phyloP scores from a whole-genome alignment of 257 asterid genomes.

The Schizonepeta tenuifolia region DNA sequence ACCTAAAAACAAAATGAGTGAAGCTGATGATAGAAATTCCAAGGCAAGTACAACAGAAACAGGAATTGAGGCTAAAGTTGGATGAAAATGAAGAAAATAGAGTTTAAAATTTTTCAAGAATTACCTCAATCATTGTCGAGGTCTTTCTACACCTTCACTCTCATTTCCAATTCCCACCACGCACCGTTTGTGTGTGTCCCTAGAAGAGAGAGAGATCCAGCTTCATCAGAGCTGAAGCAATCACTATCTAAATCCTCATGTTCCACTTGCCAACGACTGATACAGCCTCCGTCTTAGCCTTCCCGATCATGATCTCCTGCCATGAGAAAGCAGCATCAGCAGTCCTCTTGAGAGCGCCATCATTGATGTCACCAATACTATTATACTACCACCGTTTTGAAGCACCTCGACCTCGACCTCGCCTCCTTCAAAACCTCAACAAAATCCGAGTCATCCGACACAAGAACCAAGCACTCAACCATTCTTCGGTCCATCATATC shows the following conservation, averaged over 20 bases:
- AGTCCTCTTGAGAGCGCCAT: conserved; percentile 62
- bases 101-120: not conserved
- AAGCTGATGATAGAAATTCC: not conserved
- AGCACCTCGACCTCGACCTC: conserved; percentile 75
- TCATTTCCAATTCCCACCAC: conserved; percentile 81
- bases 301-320: conserved; percentile 81
- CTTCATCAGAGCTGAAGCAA: conserved; percentile 43
- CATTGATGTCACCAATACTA: conserved; percentile 72
- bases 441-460: conserved; percentile 85
- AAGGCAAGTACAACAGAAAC: too few relatives aligned
- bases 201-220: conserved; percentile 40
- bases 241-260: conserved; percentile 54
- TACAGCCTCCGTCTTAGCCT: conserved; percentile 81
- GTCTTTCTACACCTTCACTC: conserved; percentile 6
- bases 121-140: conserved; percentile 29
- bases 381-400: conserved; percentile 89
- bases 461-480: conserved; percentile 76
- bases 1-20: not conserved
- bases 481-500: conserved; percentile 73
- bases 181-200: conserved; percentile 40
- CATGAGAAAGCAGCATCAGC: conserved; percentile 91
- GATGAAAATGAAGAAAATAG: too few relatives aligned
- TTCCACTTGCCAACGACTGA: conserved; percentile 82
- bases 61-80: too few relatives aligned
- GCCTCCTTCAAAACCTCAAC: conserved; percentile 76